These are phyloP conservation scores for Sphaerobolus stellatus DNA, from an alignment of 1,284 basidiomycete species.

Conservation along the genomic window DNA sequence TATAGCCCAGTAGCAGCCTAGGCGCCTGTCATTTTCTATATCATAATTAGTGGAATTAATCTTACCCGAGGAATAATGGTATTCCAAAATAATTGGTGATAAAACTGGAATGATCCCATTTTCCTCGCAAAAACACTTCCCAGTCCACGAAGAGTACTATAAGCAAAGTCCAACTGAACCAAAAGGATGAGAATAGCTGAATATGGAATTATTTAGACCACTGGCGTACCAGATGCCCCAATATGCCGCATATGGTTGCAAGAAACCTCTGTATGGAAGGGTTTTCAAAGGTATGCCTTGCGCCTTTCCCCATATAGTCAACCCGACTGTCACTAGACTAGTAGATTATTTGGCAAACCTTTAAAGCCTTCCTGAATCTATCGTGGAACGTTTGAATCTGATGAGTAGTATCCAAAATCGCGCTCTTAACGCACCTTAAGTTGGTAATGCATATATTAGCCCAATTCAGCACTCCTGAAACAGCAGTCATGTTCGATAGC, in stretches of 20 bases:
- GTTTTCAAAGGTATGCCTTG: background rate
- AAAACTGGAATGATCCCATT: background rate
- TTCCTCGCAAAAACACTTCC: background rate
- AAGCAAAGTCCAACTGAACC: background rate
- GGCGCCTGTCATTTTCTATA: background rate
- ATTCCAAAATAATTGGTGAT: background rate
- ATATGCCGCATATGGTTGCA: background rate
- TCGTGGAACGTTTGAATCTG: background rate
- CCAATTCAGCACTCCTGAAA: background rate
- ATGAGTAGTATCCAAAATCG: background rate
- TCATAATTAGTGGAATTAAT: background rate
- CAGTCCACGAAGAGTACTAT: background rate
- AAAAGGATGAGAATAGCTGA: background rate
- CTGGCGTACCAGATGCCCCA: background rate
- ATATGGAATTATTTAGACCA: background rate
- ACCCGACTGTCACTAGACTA: background rate
- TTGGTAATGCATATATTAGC: background rate
- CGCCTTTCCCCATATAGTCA: background rate
- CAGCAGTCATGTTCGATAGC: background rate
- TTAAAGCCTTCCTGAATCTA: background rate
- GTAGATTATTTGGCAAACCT: background rate
- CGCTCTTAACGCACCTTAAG: background rate
- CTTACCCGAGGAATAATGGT: background rate
- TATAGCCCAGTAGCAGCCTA: background rate
- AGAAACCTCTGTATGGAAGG: background rate